Percentiles rank a stretch among this genome's conserved stretches.
These are phyloP conservation scores for Mycena maculata DNA, from an alignment of 768 basidiomycete genomes.

Conservation along the genomic window DNA sequence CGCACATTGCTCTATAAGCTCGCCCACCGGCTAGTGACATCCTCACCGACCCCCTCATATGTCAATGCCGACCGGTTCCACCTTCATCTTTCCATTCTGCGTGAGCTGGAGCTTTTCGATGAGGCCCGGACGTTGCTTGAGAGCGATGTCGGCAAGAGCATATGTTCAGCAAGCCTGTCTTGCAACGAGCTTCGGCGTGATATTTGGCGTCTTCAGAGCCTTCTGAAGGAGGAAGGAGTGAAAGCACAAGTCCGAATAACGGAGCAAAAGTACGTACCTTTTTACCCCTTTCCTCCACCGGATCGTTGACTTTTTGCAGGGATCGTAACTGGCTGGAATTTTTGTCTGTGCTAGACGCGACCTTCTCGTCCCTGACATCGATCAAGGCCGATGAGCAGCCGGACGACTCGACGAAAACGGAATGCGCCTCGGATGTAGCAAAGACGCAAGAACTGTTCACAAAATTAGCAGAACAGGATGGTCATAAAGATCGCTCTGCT, in stretches of 20 bases:
- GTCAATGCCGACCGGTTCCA: constrained; percentile 80
- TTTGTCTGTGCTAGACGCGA: constrained; percentile 75
- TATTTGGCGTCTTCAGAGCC: constrained; percentile 69
- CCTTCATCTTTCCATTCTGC: constrained; percentile 78
- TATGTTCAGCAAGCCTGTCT: constrained; percentile 76
- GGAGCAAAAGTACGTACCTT: constrained; percentile 64
- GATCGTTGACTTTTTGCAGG: constrained; percentile 46
- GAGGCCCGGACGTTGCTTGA: constrained; percentile 78
- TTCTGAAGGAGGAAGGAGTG: constrained; percentile 70
- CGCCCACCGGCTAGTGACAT: constrained; percentile 77
- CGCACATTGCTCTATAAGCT: constrained; percentile 78
- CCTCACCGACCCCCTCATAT: constrained; percentile 72
- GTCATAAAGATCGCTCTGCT: constrained; percentile 78
- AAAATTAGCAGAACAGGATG: constrained; percentile 72
- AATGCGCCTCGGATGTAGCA: constrained; percentile 52
- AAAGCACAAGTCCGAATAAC: constrained; percentile 68
- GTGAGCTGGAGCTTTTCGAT: constrained; percentile 73
- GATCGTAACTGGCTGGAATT: constrained; percentile 93
- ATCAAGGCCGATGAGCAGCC: constrained; percentile 37
- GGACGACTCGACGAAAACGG: constrained; percentile 50
- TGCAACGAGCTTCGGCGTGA: constrained; percentile 83
- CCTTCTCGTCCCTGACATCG: constrained; percentile 57
- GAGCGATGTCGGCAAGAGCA: constrained; percentile 72
- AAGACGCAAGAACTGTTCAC: constrained; percentile 65
- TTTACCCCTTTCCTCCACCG: constrained; percentile 17